Evolutionary conservation across 441 rosid species (phyloP), one percentile per base, ranked within the genome.

Genomic region (Bocquillonia castaneifolia): DNA sequence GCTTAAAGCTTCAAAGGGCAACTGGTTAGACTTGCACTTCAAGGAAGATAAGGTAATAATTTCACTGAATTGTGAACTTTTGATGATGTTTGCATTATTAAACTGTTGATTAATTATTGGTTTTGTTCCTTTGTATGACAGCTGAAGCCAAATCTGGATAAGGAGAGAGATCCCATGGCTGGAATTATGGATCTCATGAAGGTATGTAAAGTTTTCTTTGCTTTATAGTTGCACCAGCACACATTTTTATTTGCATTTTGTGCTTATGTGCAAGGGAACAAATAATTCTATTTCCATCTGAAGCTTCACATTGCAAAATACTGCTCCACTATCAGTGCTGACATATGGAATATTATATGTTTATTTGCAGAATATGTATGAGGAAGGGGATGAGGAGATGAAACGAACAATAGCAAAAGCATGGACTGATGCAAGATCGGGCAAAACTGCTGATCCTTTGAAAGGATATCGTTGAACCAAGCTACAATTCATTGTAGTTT

Each of bases 121-220:
- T 67, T 17, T 59, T 63, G 51, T 61, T 14, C 6, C 1, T 6
- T 64, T 15, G 23, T 13, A 55, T 72, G 64, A 53, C 78, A 91
- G 98, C 81, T 93, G 78, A 93, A 88, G 74, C 97, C 98, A 0
- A 85, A 77, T 69, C 54, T 87, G 56, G 97, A 82, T 50, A 84
- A 88, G 69, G 82, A 84, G 0, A 44, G 81, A 58, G 96, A 92
- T 71, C 97, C 97, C 15, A 92, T 89, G 97, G 96, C 96, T 66
- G 98, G 98, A 70, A 93, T 92, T 40, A 91, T 93, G 98, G 92
- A 81, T 76, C 67, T 93, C 28, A 93, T 93, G 94, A 93, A 93
- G 97, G 98, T 85, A 51, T 65, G 10, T 12, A 36, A 36, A 36
- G 40, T 28, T 22, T 6, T 12, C 15, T 39, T 34, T 0, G 17